Base-by-base conservation (phyloP, 352 stramenopile species). In the Pythium phragmiticola region DNA sequence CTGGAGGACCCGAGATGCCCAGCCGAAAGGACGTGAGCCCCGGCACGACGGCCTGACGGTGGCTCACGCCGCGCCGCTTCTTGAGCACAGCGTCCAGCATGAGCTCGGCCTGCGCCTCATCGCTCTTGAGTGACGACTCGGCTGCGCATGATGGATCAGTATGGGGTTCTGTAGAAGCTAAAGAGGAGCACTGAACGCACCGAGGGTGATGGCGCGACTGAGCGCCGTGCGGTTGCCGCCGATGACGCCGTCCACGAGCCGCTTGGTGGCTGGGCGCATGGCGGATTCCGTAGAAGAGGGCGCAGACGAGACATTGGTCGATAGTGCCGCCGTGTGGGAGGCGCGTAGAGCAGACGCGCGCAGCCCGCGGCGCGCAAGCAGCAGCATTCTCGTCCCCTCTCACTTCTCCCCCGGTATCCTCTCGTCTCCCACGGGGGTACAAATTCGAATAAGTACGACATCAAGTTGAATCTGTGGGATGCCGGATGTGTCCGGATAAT, bases 1-100 rank as follows among this genome's bases (percentile, higher is more conserved):
- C 93, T 3, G 93, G 94, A 19, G 93, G 90, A 0, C 93, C 94
- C 2, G 88, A 90, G 54, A 98, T 97, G 23, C 93, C 93, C 2
- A 98, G 61, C 30, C 92, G 85, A 59, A 98, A 95, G 26, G 84
- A 88, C 33, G 80, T 65, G 23, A 83, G 60, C 0, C 37, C 57
- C 6, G 42, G 51, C 42, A 62, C 68, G 55, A 63, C 28, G 12
- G 57, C 65, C 63, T 73, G 48, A 33, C 68, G 58, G 50, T 73
- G 66, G 57, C 72, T 72, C 28, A 59, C 58, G 17, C 74, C 84
- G 45, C 83, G 80, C 6, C 82, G 70, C 56, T 84, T 66, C 45
- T 77, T 74, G 21, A 97, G 74, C 50, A 97, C 87, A 9, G 74
- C 78, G 61, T 97, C 87, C 57, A 97, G 72, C 52, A 97, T 76